Evolutionary conservation across 169 alveolate genomes (phyloP), one percentile per base, ranked within the genome.

Genomic region (Plasmodium gaboni): DNA sequence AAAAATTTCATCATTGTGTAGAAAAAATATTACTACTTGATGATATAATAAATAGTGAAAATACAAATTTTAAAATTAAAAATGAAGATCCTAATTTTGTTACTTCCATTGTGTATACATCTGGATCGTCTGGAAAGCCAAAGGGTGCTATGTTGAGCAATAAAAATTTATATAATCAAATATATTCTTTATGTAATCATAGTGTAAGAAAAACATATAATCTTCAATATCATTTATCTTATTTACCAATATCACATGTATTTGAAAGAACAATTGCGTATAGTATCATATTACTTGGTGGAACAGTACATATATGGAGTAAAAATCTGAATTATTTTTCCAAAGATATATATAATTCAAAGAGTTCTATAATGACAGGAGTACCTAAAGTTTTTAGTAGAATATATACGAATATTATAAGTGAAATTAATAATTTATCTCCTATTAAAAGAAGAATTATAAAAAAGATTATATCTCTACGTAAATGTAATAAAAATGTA

Each of bases 41-140:
- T 6, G 55, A 46, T 5, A 13, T 64, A 0, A 50, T 22, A 64
- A 50, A 63, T 5, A 12, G 17, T 3, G 5, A 60, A 8, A 44
- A 12, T 7, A 8, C 17, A 9, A n/a, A 13, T 5, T 0, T 0
- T 61, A 46, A 0, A 3, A 22, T 9, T 6, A 12, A 9, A 67
- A 28, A 28, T 13, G 51, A 55, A 50, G 9, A 19, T 0, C 88
- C 96, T 90, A 95, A 97, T n/a, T 89, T 96, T 26, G 71, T 97
- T 15, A 95, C 88, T 89, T 96, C 99, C 2, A 94, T 98, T 22
- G 98, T 98, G 51, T 98, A 97, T 92, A 98, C 99, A 4, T 96
- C 99, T 5, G 99, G 99, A 12, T 98, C 99, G 2, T 98, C 99
- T 44, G 99, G 99, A 73, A 76, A 83, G 42, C 99, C 99, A 9